phyloP scores from a whole-genome alignment of 2,329 filamentous ascomycete species.

The Alternaria sp. region DNA sequence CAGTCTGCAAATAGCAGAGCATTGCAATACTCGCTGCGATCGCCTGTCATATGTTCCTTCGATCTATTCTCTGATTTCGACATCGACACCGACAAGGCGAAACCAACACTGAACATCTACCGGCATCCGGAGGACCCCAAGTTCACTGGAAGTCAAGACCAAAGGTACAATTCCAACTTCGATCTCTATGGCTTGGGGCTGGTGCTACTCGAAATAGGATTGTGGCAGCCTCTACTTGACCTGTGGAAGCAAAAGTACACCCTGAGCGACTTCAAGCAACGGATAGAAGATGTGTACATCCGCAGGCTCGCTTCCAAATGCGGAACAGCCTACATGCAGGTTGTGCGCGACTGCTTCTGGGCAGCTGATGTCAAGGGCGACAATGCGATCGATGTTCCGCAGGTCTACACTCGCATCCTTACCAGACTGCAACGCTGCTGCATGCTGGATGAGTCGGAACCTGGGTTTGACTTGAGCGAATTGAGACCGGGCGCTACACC shows the following conservation, averaged over 20 bases:
- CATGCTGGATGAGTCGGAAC: conserved; percentile 48
- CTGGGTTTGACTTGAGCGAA: conserved; percentile 37
- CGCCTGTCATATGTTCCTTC: conserved; percentile 75
- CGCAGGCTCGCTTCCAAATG: conserved; percentile 71
- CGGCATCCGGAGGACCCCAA: conserved; percentile 67
- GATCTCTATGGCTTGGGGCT: conserved; percentile 78
- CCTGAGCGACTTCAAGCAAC: conserved; percentile 65
- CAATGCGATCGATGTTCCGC: conserved; percentile 39
- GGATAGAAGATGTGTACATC: conserved; percentile 69
- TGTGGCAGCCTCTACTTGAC: conserved; percentile 73
- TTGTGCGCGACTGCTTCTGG: conserved; percentile 73
- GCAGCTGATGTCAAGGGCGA: conserved; percentile 63
- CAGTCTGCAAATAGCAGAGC: conserved; percentile 53
- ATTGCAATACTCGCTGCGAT: conserved; percentile 63
- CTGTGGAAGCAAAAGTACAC: conserved; percentile 66
- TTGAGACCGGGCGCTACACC: conserved; percentile 30
- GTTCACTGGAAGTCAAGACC: conserved; percentile 37
- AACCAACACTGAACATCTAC: conserved; percentile 63
- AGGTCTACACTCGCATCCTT: conserved; percentile 55
- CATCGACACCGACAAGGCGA: conserved; percentile 54
- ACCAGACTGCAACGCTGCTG: conserved; percentile 49
- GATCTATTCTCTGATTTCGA: conserved; percentile 70
- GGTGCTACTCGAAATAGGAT: conserved; percentile 74
- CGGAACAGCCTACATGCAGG: conserved; percentile 76
- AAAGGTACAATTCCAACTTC: conserved; percentile 46